Evolutionary conservation across 306 rosid species (phyloP), one percentile per base, ranked within the genome.

Genomic region (Cucurbita maxima): DNA sequence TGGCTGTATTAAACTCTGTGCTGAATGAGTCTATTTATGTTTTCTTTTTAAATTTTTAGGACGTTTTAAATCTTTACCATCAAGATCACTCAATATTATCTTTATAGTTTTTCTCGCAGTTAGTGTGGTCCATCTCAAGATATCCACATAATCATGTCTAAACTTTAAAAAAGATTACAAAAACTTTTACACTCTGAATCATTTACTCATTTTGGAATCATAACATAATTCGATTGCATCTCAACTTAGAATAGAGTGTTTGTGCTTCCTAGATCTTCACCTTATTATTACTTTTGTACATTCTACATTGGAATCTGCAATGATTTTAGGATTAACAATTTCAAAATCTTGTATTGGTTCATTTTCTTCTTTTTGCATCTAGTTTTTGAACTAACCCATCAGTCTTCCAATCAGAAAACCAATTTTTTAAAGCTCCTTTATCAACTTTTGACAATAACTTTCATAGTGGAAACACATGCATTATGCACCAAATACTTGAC

Each of bases 381-480:
- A 70, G 3, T 44, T 4, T 16, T 70, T 48, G 74, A 50, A 70
- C 25, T 70, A 45, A 13, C 22, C 58, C 45, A 70, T 70, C 20
- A 50, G 18, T 4, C 4, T 48, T 25, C 25, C 5, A 7, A 40
- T 37, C 25, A 63, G 51, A 38, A 54, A 40, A 7, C 15, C 43
- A 40, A 25, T 7, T 3, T 22, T 50, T 8, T 25, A 16, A 69
- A 69, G 45, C 58, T 69, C 45, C 59, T 50, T 70, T 70, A 50
- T 50, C 47, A 70, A 70, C 74, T 70, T 70, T 70, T 70, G 47
- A 5, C 25, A 7, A 19, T 3, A 22, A 58, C 69, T 75, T 74
- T 61, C 44, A 61, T 86, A 86, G 96, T 90, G 97, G 98, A 83
- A 84, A 81, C 80, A 79, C 90, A 87, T 83, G 82, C 96, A 88